phyloP scores from a whole-genome alignment of 164 flowering plant species.

The Vitis cinerea region DNA sequence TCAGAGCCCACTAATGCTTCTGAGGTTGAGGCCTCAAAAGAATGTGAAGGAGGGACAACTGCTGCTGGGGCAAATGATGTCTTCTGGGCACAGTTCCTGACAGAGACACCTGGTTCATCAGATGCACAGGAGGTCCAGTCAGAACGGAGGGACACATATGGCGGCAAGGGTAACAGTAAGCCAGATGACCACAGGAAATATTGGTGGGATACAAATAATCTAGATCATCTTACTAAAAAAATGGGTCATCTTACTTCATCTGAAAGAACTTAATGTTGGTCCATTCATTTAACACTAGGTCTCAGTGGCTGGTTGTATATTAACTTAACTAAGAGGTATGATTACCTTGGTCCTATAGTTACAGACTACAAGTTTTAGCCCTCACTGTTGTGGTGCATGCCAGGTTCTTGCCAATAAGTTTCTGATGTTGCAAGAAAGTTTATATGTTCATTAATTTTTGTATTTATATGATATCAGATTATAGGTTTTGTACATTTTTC shows the following conservation, averaged over 20 bases:
- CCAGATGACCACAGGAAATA: slow-evolving; percentile 22
- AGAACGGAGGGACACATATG: slow-evolving; percentile 33
- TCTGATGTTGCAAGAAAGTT: slow-evolving; percentile 6
- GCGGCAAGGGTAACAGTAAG: slow-evolving; percentile 26
- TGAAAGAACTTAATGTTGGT: slow-evolving; percentile 36
- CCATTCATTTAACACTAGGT: slow-evolving; percentile 11
- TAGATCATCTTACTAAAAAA: slow-evolving; percentile 42
- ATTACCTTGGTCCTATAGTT: slow-evolving; percentile 20
- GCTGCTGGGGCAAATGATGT: slow-evolving; percentile 55
- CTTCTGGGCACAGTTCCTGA: slow-evolving; percentile 80
- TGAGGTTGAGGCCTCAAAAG: slow-evolving; percentile 26
- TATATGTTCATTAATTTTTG: slow-evolving; percentile 2
- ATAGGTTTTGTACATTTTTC: background rate
- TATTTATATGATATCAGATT: background rate
- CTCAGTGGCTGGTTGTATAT: slow-evolving; percentile 15
- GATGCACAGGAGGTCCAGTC: slow-evolving; percentile 50
- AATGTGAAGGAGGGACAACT: slow-evolving; percentile 6
- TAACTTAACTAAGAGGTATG: slow-evolving; percentile 20
- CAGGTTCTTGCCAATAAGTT: slow-evolving; percentile 5
- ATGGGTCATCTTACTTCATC: slow-evolving; percentile 55
- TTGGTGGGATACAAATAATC: slow-evolving; percentile 53
- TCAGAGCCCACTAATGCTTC: slow-evolving; percentile 31
- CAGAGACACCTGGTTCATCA: slow-evolving; percentile 59
- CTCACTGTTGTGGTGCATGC: background rate
- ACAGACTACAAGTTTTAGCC: slow-evolving; percentile 5